Conservation (phyloP, 140 eudicot species). For the Bidens hawaiensis region DNA sequence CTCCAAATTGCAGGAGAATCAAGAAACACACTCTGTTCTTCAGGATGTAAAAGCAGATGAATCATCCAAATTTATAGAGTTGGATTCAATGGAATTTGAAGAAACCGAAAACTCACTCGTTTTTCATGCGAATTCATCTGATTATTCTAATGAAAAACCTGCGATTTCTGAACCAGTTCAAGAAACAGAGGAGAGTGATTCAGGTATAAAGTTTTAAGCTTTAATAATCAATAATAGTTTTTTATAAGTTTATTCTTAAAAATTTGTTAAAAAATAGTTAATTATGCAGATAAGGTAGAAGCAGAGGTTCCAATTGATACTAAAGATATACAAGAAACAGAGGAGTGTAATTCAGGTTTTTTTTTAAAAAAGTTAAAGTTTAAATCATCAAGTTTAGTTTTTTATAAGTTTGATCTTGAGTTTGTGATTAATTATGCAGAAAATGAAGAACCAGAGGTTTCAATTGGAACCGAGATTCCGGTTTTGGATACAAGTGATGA, state of each 20-base stretch:
- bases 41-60: constrained; percentile 24
- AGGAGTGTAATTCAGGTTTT: constrained; percentile 44
- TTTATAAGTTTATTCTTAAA: not conserved
- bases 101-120: constrained; percentile 60
- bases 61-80: constrained; percentile 31
- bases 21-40: constrained; percentile 18
- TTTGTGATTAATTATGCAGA: constrained; percentile 25
- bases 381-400: too few relatives aligned
- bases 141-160: constrained; percentile 19
- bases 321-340: constrained; percentile 58
- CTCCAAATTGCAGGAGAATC: constrained; percentile 4
- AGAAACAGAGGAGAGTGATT: constrained; percentile 42
- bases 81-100: constrained; percentile 60
- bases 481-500: constrained; percentile 62
- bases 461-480: constrained; percentile 80
- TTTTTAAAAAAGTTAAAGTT: too few relatives aligned
- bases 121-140: constrained; percentile 46
- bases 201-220: constrained; percentile 23
- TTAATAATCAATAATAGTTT: too few relatives aligned
- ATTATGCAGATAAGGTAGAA: constrained; percentile 42
- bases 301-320: constrained; percentile 77
- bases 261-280: constrained; percentile 3
- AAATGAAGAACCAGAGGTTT: constrained; percentile 61
- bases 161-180: constrained; percentile 15
- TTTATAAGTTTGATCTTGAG: not conserved